phyloP scores from a whole-genome alignment of 108 stramenopile genomes.

The Poteriospumella lacustris region DNA sequence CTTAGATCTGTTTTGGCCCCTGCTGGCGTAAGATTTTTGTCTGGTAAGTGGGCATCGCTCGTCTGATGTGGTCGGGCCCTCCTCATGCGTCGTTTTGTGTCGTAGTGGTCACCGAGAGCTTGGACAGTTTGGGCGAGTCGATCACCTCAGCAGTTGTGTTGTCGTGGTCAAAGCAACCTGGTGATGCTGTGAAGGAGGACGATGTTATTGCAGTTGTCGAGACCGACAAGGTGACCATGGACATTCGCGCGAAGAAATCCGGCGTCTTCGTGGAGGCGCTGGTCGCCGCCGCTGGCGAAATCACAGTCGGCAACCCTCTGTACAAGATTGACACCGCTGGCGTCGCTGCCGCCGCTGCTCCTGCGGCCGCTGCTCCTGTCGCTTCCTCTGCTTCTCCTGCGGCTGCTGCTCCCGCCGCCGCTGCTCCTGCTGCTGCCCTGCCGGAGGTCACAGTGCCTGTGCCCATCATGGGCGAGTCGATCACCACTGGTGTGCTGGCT shows the following conservation, averaged over 20 bases:
- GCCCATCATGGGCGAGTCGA: slow-evolving; percentile 26
- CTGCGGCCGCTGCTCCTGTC: slow-evolving; percentile 2
- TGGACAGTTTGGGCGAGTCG: slow-evolving; percentile 71
- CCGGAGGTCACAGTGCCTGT: slow-evolving; percentile 37
- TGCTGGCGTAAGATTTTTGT: no score
- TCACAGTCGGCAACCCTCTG: slow-evolving; percentile 39
- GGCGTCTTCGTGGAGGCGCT: slow-evolving; percentile 41
- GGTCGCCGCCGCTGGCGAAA: slow-evolving; percentile 33
- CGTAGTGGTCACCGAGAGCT: slow-evolving; percentile 33
- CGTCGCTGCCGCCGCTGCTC: slow-evolving; percentile 56
- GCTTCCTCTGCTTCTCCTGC: not conserved
- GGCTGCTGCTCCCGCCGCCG: not conserved
- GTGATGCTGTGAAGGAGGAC: slow-evolving; percentile 44
- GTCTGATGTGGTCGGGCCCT: no score
- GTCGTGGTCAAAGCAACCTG: slow-evolving; percentile 61
- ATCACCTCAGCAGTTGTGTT: slow-evolving; percentile 96
- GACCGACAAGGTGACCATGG: slow-evolving; percentile 52
- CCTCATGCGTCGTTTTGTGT: no score
- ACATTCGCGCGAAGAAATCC: slow-evolving; percentile 36
- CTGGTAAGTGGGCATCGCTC: no score
- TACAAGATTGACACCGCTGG: slow-evolving; percentile 60
- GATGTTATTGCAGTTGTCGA: slow-evolving; percentile 49
- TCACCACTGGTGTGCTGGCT: not conserved
- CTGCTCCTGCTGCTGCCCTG: not conserved
- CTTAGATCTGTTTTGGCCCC: no score